Conservation (phyloP, 1,284 basidiomycete species). For the Taiwanofungus camphoratus region DNA sequence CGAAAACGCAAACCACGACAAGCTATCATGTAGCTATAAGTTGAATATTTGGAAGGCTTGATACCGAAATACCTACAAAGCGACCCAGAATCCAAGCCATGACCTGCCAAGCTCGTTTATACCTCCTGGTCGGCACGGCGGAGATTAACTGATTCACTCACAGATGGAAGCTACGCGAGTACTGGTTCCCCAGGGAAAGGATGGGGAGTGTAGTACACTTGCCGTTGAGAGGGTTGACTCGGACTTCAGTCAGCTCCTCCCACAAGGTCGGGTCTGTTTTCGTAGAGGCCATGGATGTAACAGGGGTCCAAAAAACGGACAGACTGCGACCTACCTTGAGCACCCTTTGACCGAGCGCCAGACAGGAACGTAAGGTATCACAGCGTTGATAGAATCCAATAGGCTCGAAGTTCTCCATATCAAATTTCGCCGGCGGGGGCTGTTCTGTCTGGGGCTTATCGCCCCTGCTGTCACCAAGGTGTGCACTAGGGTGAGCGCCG, state of each 20-base stretch:
- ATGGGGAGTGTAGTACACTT: slow-evolving; percentile 54
- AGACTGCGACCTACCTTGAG: too few species aligned
- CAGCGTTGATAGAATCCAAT: too few species aligned
- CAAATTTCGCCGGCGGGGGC: too few species aligned
- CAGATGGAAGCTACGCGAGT: slow-evolving; percentile 49
- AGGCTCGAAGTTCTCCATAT: too few species aligned
- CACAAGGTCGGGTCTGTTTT: slow-evolving; percentile 5
- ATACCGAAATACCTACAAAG: slow-evolving; percentile 27
- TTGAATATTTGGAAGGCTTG: slow-evolving; percentile 16
- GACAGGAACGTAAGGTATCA: too few species aligned
- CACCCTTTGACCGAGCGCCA: too few species aligned
- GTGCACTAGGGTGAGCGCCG: too few species aligned
- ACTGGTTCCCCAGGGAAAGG: slow-evolving; percentile 46
- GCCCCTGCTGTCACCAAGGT: too few species aligned
- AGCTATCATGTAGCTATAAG: slow-evolving; percentile 22
- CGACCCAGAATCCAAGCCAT: slow-evolving; percentile 43
- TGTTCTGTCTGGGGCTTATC: too few species aligned
- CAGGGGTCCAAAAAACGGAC: too few species aligned
- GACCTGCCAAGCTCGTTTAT: slow-evolving; percentile 25
- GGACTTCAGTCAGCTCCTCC: slow-evolving; percentile 16
- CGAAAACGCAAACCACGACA: slow-evolving; percentile 65
- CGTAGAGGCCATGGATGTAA: not conserved
- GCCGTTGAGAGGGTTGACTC: slow-evolving; percentile 47
- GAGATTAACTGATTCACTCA: slow-evolving; percentile 14
- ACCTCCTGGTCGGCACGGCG: not conserved